These are phyloP conservation scores for Albifimbria verrucaria DNA, from an alignment of 2,329 filamentous ascomycete genomes.

Conservation along the genomic window DNA sequence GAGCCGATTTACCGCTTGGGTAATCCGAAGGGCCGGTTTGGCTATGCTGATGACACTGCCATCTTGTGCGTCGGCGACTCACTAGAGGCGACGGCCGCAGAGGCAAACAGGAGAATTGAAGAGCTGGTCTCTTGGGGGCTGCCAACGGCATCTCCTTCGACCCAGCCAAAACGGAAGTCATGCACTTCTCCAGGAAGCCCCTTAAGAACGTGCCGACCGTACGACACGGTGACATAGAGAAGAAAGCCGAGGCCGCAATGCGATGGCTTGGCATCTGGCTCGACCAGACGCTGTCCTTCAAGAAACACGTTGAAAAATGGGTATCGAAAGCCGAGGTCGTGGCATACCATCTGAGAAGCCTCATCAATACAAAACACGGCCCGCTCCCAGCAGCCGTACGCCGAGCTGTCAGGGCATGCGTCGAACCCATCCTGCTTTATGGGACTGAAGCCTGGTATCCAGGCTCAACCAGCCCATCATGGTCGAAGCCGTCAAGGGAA, in stretches of 20 bases:
- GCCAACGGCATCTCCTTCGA: constrained; percentile 15
- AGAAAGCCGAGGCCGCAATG: constrained; percentile 1
- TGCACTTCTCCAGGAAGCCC: constrained; percentile 13
- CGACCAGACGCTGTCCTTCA: constrained; percentile 5
- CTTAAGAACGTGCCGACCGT: constrained; percentile 2
- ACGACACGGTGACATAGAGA: background rate
- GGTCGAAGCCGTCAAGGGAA: constrained; percentile 5
- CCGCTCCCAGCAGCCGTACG: constrained; percentile 2
- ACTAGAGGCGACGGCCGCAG: constrained; percentile 8
- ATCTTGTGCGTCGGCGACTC: constrained; percentile 12
- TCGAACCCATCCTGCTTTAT: constrained; percentile 10
- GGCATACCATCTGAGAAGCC: constrained; percentile 2
- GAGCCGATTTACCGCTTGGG: constrained; percentile 10
- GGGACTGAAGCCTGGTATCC: constrained; percentile 8
- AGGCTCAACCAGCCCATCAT: constrained; percentile 5
- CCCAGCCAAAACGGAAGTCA: constrained; percentile 16
- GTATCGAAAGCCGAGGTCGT: constrained; percentile 1
- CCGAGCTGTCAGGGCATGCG: constrained; percentile 7
- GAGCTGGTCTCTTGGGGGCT: constrained; percentile 12
- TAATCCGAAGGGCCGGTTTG: constrained; percentile 8
- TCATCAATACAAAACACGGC: constrained; percentile 5
- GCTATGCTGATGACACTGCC: constrained; percentile 14
- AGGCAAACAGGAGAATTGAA: constrained; percentile 5
- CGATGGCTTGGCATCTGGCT: constrained; percentile 7
- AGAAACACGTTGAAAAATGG: constrained; percentile 4